Conservation (phyloP, 2,329 filamentous ascomycete genomes). For the Cladosporium sp. region DNA sequence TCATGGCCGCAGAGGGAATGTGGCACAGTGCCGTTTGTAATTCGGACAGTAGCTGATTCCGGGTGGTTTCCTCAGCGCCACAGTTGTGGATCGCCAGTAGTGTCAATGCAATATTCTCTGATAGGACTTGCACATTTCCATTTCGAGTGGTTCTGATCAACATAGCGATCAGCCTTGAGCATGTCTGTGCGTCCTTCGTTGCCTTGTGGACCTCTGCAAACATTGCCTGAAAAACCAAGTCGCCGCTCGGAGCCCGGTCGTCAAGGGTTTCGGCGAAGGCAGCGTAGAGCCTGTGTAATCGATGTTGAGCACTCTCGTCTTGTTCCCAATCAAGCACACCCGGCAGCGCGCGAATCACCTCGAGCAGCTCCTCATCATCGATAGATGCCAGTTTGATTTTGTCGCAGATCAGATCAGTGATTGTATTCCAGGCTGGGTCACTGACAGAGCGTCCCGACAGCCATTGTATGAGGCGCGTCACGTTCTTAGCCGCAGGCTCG, state of each 20-base stretch:
- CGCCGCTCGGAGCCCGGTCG: background rate
- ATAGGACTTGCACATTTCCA: background rate
- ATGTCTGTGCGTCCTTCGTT: background rate
- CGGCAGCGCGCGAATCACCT: constrained; percentile 4
- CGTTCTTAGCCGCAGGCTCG: constrained; percentile 30
- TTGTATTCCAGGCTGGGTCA: background rate
- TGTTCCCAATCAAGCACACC: background rate
- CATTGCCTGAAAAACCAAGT: background rate
- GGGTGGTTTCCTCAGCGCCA: background rate
- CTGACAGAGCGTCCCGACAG: constrained; percentile 14
- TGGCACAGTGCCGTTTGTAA: background rate
- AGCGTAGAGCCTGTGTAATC: background rate
- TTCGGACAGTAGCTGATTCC: background rate
- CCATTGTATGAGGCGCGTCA: constrained; percentile 26
- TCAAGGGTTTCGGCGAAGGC: background rate
- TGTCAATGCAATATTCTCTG: background rate
- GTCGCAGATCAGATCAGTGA: constrained; percentile 1
- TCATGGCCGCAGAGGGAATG: background rate
- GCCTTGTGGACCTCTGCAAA: background rate
- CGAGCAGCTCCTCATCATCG: constrained; percentile 5
- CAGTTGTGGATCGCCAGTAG: background rate
- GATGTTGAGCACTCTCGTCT: background rate
- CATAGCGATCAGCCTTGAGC: background rate
- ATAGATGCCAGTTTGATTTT: constrained; percentile 14
- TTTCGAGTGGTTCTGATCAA: background rate